Percentiles rank a stretch among this genome's conserved stretches.
Conservation (phyloP, 78 protist genomes). For the Anaeramoeba ignava region DNA sequence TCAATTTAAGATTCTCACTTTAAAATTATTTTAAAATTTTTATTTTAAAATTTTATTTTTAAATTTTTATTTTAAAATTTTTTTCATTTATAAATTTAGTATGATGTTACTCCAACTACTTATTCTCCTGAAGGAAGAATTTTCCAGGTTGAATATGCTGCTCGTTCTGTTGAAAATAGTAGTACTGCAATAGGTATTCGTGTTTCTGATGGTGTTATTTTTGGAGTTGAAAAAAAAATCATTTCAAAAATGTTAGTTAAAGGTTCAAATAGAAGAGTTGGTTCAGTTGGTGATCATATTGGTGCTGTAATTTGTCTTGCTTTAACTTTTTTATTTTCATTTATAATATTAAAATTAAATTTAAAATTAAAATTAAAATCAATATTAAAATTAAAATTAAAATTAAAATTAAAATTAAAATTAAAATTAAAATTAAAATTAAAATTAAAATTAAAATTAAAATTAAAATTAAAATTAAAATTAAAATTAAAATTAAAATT, state of each 20-base stretch:
- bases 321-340: too few species aligned
- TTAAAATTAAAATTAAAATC: too few species aligned
- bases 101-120: constrained; percentile 80
- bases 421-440: too few species aligned
- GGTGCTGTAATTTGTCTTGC: constrained; percentile 71
- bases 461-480: neutral
- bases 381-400: too few species aligned
- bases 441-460: too few species aligned
- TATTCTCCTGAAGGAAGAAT: constrained; percentile 96
- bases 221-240: constrained; percentile 88
- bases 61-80: too few species aligned
- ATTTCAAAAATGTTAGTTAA: constrained; percentile 66
- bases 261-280: constrained; percentile 57
- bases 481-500: neutral
- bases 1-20: too few species aligned
- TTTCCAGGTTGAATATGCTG: constrained; percentile 97
- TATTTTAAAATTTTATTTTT: too few species aligned
- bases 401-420: too few species aligned
- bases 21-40: too few species aligned
- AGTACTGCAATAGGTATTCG: constrained; percentile 80
- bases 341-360: too few species aligned
- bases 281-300: constrained; percentile 53
- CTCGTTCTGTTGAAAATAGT: constrained; percentile 92
- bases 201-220: constrained; percentile 88
- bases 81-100: too few species aligned